phyloP scores from a whole-genome alignment of 345 rosid species.

The Lenwebbia sp. region DNA sequence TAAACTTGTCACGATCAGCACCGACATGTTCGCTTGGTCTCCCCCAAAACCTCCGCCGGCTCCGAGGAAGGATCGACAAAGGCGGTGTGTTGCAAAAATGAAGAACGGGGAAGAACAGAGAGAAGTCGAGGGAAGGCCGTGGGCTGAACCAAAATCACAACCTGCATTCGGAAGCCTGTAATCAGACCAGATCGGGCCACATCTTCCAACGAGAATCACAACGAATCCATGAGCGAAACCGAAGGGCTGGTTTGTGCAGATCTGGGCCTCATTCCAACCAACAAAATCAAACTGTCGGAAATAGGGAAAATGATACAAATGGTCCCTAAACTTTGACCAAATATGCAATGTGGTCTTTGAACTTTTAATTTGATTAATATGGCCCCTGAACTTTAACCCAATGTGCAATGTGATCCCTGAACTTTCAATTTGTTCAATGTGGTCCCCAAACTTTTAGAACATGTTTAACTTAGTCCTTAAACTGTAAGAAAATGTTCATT shows the following conservation, averaged over 20 bases:
- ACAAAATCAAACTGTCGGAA: background rate
- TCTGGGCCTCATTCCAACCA: background rate
- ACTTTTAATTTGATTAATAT: too few species aligned
- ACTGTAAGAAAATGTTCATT: too few species aligned
- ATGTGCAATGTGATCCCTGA: too few species aligned
- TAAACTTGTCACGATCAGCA: constrained; percentile 70
- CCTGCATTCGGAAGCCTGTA: background rate
- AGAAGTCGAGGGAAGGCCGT: background rate
- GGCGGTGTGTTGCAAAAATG: background rate
- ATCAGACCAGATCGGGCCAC: background rate
- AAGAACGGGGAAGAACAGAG: background rate
- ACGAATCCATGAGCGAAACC: background rate
- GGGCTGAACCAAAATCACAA: background rate
- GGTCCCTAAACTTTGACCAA: too few species aligned
- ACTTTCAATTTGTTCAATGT: too few species aligned
- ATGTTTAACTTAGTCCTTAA: too few species aligned
- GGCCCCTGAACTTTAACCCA: too few species aligned
- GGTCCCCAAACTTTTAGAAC: too few species aligned
- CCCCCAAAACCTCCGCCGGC: background rate
- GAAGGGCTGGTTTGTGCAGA: background rate
- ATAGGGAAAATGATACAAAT: too few species aligned
- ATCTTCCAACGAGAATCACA: background rate
- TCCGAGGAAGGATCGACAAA: background rate
- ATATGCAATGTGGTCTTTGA: too few species aligned
- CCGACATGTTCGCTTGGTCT: constrained; percentile 40